phyloP scores from a whole-genome alignment of 768 basidiomycete genomes.

The Rhizopogon vesiculosus region DNA sequence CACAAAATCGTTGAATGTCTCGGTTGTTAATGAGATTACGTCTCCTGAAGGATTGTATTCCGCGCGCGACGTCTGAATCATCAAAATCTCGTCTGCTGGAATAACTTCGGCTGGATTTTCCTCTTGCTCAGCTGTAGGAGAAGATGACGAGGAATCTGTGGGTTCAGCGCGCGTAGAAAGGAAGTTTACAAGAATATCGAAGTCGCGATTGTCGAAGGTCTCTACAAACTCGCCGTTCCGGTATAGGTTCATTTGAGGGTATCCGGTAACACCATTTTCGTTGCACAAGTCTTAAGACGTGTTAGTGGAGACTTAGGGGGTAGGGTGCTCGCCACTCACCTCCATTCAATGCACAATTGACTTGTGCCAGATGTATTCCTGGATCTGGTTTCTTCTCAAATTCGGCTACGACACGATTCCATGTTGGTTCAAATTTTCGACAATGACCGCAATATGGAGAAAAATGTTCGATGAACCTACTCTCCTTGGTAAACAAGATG shows the following conservation, averaged over 20 bases:
- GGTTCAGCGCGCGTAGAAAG: constrained; percentile 40
- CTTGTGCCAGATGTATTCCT: constrained; percentile 66
- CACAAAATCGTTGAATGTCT: constrained; percentile 36
- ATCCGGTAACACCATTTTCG: constrained; percentile 61
- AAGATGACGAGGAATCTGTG: constrained; percentile 5
- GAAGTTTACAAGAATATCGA: constrained; percentile 52
- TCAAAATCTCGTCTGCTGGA: constrained; percentile 2
- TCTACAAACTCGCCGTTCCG: constrained; percentile 58
- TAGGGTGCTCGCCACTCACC: constrained; percentile 40
- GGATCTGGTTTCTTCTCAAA: constrained; percentile 35
- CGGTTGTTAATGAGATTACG: constrained; percentile 18
- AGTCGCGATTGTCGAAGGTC: constrained; percentile 51
- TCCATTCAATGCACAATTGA: constrained; percentile 74
- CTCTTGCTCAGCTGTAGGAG: constrained; percentile 6
- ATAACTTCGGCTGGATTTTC: background rate
- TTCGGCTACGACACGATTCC: constrained; percentile 62
- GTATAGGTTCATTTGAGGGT: constrained; percentile 76
- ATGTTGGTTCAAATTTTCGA: constrained; percentile 73
- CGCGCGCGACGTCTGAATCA: constrained; percentile 11
- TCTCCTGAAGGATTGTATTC: constrained; percentile 21
- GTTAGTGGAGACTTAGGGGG: background rate
- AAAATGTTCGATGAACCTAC: constrained; percentile 79
- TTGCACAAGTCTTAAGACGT: constrained; percentile 66
- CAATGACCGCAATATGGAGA: constrained; percentile 87
- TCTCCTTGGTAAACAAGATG: background rate